Evolutionary conservation across 306 rosid species (phyloP).

Genomic region (Purshia tridentata): DNA sequence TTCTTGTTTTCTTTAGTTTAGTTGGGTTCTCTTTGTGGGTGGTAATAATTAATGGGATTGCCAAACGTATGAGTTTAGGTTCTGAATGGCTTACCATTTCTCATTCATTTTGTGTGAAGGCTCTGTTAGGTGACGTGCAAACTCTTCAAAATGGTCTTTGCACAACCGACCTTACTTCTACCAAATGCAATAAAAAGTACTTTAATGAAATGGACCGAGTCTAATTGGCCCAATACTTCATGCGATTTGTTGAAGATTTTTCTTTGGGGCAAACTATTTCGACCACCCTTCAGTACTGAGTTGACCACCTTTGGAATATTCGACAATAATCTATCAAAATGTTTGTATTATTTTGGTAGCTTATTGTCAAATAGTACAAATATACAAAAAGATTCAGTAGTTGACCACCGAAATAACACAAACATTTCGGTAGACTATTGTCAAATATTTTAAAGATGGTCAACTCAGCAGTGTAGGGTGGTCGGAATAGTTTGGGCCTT

Average conservation of each 20-base stretch:
- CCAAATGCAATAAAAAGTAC: background rate
- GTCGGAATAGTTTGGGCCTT: too few species aligned
- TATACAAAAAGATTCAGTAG: too few species aligned
- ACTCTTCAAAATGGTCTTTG: slow-evolving; percentile 10
- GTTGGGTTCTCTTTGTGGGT: slow-evolving; percentile 18
- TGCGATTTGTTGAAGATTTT: background rate
- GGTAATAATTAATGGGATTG: slow-evolving; percentile 21
- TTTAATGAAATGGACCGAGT: background rate
- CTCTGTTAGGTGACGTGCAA: slow-evolving; percentile 48
- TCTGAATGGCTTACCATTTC: slow-evolving; percentile 23
- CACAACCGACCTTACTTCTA: slow-evolving; percentile 35
- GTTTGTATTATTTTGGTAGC: too few species aligned
- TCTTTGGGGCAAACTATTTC: too few species aligned
- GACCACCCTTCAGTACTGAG: too few species aligned
- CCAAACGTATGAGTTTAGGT: slow-evolving; percentile 53
- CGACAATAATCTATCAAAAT: too few species aligned
- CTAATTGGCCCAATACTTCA: background rate
- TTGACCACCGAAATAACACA: too few species aligned
- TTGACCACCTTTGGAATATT: too few species aligned
- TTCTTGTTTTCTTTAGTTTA: slow-evolving; percentile 26
- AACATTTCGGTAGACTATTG: too few species aligned
- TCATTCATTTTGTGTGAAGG: slow-evolving; percentile 58
- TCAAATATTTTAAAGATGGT: too few species aligned
- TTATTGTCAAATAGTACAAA: too few species aligned
- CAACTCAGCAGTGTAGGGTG: too few species aligned